Evolutionary conservation across 1,139 yeast genomes (phyloP).

Genomic region (Yamadazyma songkhlaensis): DNA sequence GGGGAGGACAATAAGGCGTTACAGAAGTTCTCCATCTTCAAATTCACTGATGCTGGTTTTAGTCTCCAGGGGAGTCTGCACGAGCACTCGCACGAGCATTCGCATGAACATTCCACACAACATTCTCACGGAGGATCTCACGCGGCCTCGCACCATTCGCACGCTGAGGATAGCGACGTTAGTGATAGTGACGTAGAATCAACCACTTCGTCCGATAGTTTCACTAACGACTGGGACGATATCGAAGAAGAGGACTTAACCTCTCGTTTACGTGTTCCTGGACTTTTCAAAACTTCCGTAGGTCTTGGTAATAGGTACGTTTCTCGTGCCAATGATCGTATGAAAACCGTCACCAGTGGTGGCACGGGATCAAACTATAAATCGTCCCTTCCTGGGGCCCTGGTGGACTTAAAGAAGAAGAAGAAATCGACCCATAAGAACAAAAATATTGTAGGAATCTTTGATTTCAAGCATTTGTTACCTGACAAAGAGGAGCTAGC

Average conservation of each 20-base stretch:
- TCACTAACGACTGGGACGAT: constrained; percentile 51
- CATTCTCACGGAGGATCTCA: no score
- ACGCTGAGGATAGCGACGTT: constrained; percentile 8
- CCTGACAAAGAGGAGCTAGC: constrained; percentile 82
- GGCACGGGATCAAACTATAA: constrained; percentile 18
- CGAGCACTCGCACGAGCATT: constrained; percentile 3
- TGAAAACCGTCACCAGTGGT: constrained; percentile 16
- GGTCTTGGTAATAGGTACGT: constrained; percentile 36
- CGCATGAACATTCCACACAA: no score
- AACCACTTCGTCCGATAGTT: constrained; percentile 40
- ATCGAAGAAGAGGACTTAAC: constrained; percentile 45
- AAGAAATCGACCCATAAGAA: constrained; percentile 18
- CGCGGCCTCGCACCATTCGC: constrained; percentile 8
- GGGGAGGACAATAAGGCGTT: constrained; percentile 25
- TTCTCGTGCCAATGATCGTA: constrained; percentile 12
- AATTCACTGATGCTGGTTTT: constrained; percentile 40
- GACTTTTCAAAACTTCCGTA: constrained; percentile 38
- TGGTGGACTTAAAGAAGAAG: constrained; percentile 16
- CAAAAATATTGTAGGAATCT: constrained; percentile 57
- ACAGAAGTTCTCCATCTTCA: constrained; percentile 36
- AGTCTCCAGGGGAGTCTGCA: constrained; percentile 19
- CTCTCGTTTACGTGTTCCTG: constrained; percentile 44
- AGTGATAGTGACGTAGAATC: constrained; percentile 12
- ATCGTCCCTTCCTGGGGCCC: constrained; percentile 15
- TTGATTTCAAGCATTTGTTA: constrained; percentile 66